phyloP scores from a whole-genome alignment of 208 protist genomes.

The Balamuthia mandrillaris region DNA sequence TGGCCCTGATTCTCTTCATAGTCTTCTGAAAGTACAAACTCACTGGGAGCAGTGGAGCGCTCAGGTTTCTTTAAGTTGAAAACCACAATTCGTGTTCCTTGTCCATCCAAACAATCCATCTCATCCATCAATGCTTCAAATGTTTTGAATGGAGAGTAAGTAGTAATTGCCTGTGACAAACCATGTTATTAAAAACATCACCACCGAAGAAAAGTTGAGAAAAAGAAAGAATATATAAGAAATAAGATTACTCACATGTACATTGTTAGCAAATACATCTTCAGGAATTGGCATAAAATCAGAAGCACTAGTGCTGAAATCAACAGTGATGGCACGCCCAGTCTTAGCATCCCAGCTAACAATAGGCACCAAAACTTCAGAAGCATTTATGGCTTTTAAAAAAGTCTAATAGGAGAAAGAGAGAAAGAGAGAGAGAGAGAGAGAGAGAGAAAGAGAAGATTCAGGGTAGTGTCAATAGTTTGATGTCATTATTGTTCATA shows the following conservation, averaged over 20 bases:
- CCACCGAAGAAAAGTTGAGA: too few relatives aligned
- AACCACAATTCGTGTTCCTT: background rate
- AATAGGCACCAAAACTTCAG: background rate
- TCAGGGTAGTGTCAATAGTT: background rate
- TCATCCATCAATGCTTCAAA: background rate
- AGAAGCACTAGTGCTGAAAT: background rate
- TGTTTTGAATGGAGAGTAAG: background rate
- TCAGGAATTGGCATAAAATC: background rate
- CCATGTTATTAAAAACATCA: too few relatives aligned
- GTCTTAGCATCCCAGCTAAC: conserved; percentile 10
- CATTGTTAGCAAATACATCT: background rate
- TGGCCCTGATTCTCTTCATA: background rate
- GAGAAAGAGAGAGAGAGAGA: background rate
- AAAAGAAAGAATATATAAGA: background rate
- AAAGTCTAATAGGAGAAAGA: background rate
- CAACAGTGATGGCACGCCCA: background rate
- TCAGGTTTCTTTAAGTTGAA: background rate
- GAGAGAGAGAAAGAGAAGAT: background rate
- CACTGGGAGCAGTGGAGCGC: background rate
- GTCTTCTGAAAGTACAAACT: background rate
- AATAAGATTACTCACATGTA: background rate
- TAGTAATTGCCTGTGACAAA: background rate
- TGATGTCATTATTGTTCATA: too few relatives aligned
- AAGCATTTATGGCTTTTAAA: background rate
- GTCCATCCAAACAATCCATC: background rate